Percentiles rank a stretch among this genome's conserved stretches.
These are phyloP conservation scores for Camellia sinensis DNA, from an alignment of 148 eudicot species.

Conservation along the genomic window DNA sequence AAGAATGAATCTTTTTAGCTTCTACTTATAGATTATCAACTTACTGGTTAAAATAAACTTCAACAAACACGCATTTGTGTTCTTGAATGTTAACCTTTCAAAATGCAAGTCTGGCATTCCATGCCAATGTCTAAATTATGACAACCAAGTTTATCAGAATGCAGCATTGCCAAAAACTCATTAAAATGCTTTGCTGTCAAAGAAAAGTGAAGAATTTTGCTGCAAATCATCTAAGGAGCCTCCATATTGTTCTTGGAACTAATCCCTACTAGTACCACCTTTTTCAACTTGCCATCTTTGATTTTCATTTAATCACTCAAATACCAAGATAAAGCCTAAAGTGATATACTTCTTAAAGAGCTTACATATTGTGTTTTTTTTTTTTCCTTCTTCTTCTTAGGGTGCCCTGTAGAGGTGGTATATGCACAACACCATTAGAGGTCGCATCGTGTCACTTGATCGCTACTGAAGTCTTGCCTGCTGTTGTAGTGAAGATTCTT, in stretches of 20 bases:
- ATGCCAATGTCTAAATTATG: too few species aligned
- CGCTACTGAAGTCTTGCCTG: conserved; percentile 11
- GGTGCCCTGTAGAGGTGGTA: conserved; percentile 18
- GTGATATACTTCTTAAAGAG: background rate
- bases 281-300: background rate
- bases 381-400: background rate
- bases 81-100: background rate
- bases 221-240: too few species aligned
- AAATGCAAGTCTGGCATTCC: background rate
- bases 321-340: background rate
- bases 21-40: too few species aligned
- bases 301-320: background rate
- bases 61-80: background rate
- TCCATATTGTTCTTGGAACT: background rate
- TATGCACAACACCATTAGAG: conserved; percentile 21
- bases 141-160: background rate
- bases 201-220: too few species aligned
- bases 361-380: background rate
- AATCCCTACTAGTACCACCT: background rate
- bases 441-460: conserved; percentile 14
- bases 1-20: too few species aligned
- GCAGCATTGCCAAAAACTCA: background rate
- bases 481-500: conserved; percentile 9
- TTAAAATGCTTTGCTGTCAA: background rate
- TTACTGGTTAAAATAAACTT: too few species aligned